phyloP scores from a whole-genome alignment of 345 rosid species.

The Cochlearia excelsa region DNA sequence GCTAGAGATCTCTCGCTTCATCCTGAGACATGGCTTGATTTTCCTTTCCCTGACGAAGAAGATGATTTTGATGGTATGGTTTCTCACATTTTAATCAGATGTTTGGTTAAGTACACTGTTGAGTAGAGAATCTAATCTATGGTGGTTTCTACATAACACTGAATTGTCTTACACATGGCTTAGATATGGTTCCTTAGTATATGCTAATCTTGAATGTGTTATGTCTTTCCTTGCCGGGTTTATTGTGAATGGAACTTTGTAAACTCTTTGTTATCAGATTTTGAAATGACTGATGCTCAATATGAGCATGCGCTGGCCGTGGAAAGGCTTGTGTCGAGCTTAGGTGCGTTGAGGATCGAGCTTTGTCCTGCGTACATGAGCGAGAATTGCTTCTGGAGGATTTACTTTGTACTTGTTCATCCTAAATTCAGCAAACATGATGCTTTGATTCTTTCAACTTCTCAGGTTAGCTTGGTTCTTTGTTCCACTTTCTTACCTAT shows the following conservation, averaged over 20 bases:
- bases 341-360: slow-evolving; percentile 80
- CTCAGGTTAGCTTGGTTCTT: slow-evolving; percentile 53
- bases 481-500: background rate
- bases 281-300: slow-evolving; percentile 80
- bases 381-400: slow-evolving; percentile 89
- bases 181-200: too few relatives aligned
- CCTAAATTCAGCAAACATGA: slow-evolving; percentile 77
- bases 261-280: slow-evolving; percentile 44
- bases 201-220: too few relatives aligned
- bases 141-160: too few relatives aligned
- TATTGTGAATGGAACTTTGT: too few relatives aligned
- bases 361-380: slow-evolving; percentile 92
- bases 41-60: slow-evolving; percentile 82
- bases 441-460: slow-evolving; percentile 72
- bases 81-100: slow-evolving; percentile 12
- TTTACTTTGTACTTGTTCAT: slow-evolving; percentile 94
- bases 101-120: background rate
- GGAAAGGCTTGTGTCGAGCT: slow-evolving; percentile 63
- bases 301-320: slow-evolving; percentile 72
- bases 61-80: slow-evolving; percentile 65
- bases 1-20: slow-evolving; percentile 84
- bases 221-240: too few relatives aligned
- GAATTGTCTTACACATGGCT: background rate
- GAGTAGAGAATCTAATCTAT: background rate
- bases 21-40: slow-evolving; percentile 97